Percentiles rank a stretch among this genome's conserved stretches.
These are phyloP conservation scores for Neurospora sp. DNA, from an alignment of 495 filamentous ascomycete species.

Conservation along the genomic window DNA sequence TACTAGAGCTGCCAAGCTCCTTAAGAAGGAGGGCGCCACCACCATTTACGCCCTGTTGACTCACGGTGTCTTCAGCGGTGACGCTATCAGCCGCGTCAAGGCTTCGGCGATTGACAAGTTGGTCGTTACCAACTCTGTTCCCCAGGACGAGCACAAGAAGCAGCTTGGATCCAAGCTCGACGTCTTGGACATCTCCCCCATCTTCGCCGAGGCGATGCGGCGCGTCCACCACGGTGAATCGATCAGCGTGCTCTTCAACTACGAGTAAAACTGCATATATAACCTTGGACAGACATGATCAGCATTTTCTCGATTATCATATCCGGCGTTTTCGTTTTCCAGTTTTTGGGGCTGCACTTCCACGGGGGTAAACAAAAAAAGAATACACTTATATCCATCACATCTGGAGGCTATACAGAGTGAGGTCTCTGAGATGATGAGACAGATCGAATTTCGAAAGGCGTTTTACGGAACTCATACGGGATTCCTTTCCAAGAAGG, in stretches of 20 bases:
- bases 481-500: neutral
- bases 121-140: conserved; percentile 88
- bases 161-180: conserved; percentile 68
- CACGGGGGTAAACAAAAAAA: neutral
- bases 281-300: neutral
- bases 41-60: conserved; percentile 86
- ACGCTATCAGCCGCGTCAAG: conserved; percentile 92
- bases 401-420: neutral
- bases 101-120: conserved; percentile 82
- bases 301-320: neutral
- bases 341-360: neutral
- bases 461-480: neutral
- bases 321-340: neutral
- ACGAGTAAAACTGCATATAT: conserved; percentile 37
- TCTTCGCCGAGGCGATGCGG: conserved; percentile 94
- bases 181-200: conserved; percentile 77
- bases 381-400: neutral
- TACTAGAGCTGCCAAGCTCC: conserved; percentile 86
- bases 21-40: conserved; percentile 88
- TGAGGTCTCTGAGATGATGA: neutral
- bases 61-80: conserved; percentile 87
- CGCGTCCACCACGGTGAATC: conserved; percentile 96
- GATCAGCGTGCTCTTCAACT: conserved; percentile 90
- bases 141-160: conserved; percentile 66
- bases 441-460: neutral